Percentiles rank a stretch among this genome's conserved stretches.
phyloP scores from a whole-genome alignment of 2,329 filamentous ascomycete genomes.

The Fusarium sp. region DNA sequence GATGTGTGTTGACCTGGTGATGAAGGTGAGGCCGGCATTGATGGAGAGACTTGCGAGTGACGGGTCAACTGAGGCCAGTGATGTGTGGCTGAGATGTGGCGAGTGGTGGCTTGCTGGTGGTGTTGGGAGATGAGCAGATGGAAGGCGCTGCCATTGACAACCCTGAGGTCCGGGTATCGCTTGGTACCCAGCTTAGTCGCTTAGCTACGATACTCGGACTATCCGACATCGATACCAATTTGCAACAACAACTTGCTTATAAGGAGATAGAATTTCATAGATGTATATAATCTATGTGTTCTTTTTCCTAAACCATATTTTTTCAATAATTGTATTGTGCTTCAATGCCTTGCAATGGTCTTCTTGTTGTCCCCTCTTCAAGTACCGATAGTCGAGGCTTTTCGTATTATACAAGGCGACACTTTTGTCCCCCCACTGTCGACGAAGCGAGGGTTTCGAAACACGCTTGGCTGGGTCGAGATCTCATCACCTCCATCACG shows the following conservation, averaged over 20 bases:
- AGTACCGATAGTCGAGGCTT: background rate
- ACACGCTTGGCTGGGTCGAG: background rate
- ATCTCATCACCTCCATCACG: conserved; percentile 16
- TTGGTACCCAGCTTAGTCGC: background rate
- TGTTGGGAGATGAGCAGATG: background rate
- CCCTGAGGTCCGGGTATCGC: background rate
- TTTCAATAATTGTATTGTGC: background rate
- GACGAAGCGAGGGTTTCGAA: background rate
- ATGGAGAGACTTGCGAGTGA: background rate
- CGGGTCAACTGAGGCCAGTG: background rate
- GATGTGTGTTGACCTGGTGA: background rate
- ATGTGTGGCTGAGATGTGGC: background rate
- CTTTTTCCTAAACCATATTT: background rate
- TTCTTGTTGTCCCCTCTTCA: background rate
- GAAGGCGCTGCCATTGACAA: background rate
- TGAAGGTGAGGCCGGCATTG: background rate
- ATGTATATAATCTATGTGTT: background rate
- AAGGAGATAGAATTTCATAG: background rate
- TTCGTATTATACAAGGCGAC: background rate
- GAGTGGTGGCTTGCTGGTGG: background rate
- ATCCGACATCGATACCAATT: background rate
- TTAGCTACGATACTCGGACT: background rate
- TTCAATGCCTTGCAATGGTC: background rate
- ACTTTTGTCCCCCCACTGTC: background rate
- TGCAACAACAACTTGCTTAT: background rate